Conservation (phyloP, 345 rosid species). For the Populus ilicifolia region DNA sequence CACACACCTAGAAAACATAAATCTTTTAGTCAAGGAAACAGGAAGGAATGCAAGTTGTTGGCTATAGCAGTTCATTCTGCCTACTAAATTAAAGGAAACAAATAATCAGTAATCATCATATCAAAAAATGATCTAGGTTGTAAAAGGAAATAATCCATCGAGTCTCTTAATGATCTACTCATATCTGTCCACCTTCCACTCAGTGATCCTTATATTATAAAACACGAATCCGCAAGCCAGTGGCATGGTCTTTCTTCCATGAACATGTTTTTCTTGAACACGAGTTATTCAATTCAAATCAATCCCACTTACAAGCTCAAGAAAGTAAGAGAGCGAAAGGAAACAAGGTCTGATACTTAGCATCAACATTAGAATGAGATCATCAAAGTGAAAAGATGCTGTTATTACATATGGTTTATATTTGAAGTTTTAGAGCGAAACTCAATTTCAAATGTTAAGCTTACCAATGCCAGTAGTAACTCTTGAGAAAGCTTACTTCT, state of each 20-base stretch:
- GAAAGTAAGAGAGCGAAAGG: not conserved
- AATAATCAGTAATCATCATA: not conserved
- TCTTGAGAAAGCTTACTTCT: conserved; percentile 24
- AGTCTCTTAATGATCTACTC: no score
- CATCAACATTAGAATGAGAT: not conserved
- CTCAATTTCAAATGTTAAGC: not conserved
- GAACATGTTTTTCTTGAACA: not conserved
- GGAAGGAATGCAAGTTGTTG: not conserved
- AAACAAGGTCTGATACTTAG: not conserved
- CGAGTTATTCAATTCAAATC: not conserved
- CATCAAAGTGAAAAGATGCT: not conserved
- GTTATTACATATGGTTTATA: not conserved
- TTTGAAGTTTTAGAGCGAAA: not conserved
- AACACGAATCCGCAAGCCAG: not conserved
- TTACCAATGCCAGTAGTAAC: conserved; percentile 40
- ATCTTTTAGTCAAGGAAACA: not conserved
- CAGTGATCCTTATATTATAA: no score
- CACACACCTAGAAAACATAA: conserved; percentile 26
- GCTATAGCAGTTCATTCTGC: not conserved
- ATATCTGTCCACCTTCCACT: no score
- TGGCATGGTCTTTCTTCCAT: no score
- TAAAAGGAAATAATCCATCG: not conserved
- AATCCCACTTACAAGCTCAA: not conserved
- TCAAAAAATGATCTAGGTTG: not conserved
- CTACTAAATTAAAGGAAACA: not conserved